Base-by-base conservation (phyloP, 257 asterid genomes). In the Asclepias syriaca region DNA sequence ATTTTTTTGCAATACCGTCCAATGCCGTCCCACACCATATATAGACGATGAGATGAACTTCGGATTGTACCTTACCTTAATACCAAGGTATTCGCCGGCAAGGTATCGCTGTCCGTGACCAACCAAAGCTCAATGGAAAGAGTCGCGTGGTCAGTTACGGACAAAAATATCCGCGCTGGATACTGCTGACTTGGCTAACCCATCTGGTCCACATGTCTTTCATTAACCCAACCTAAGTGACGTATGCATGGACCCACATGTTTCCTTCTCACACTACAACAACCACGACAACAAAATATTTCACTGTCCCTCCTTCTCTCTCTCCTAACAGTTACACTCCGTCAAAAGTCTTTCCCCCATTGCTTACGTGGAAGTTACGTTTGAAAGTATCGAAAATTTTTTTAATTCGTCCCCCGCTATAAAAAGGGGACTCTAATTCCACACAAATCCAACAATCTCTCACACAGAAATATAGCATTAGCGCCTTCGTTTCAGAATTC, bases 61-160 rank as follows among this genome's bases (percentile, higher is more conserved):
- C 6, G 46, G 57, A 24, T 50, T 66, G 16, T 40, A 21, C 21
- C 73, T 24, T 34, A 48, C 2, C 57, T 16, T 27, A 60, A 29
- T 5, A n/a, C 10, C 13, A 24, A 15, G 5, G 65, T n/a, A 57
- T 32, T 29, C 74, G 81, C 81, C 82, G 82, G 87, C 87, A 19
- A 67, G 77, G 71, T 34, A 74, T 70, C 77, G 77, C 56, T 80
- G 75, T 75, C 75, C 68, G 73, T 75, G 82, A 77, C 77, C 75
- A 67, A 60, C 68, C 68, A 66, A 34, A 43, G 57, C 70, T 55
- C 72, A 48, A 63, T 58, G 43, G 72, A 71, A 67, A 48, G 60
- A 58, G 66, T 45, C 34, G 22, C 11, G 54, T 13, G 58, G 69
- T 50, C 72, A 60, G 70, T 54, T 27, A 46, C 65, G 18, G 82